Base-by-base conservation (phyloP, 176 grass and related monocot species). In the Rhipidocladum racemiflorum region DNA sequence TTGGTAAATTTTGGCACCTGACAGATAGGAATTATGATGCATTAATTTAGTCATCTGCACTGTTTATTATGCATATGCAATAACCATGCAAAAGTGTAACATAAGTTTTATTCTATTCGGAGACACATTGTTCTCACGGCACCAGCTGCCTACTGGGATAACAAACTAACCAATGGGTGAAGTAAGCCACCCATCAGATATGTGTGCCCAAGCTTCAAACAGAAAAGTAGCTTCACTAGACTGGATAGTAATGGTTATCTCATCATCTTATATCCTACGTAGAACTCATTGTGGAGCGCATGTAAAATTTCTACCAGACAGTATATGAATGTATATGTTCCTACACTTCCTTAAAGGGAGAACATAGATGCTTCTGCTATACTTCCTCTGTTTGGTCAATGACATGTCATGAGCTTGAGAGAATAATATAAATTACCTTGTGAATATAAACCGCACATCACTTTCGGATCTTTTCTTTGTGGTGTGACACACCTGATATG, bases 11-110 rank as follows among this genome's bases (percentile, higher is more conserved):
- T 36, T 85, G 53, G 39, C 29, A 85, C 29, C 18, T 21, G 6
- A 42, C 49, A 85, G 5, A 32, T 39, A 85, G 29, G 76, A 84
- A 87, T n/a, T 81, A 9, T 24, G 6, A 82, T 61, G 30, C 64
- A 40, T 30, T 61, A 61, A 35, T 70, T 62, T 36, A 46, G 21
- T 28, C 38, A 59, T 9, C 42, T 67, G 24, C 55, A 66, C 17
- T 24, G 1, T 65, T 66, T 66, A 30, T 53, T 15, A 30, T 15
- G 9, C 6, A 4, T 83, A 64, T 27, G 29, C 32, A 51, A 9
- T 51, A 65, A 40, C 44, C 32, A n/a, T 83, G 81, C 30, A 75
- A 38, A 84, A 75, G 63, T 75, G 35, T 67, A 76, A 17, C 2
- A 0, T 16, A 32, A 43, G 4, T 15, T 45, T 27, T 61, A 5